These are phyloP conservation scores for Chaetoscypha palmicola DNA, from an alignment of 2,329 filamentous ascomycete genomes.

Conservation along the genomic window DNA sequence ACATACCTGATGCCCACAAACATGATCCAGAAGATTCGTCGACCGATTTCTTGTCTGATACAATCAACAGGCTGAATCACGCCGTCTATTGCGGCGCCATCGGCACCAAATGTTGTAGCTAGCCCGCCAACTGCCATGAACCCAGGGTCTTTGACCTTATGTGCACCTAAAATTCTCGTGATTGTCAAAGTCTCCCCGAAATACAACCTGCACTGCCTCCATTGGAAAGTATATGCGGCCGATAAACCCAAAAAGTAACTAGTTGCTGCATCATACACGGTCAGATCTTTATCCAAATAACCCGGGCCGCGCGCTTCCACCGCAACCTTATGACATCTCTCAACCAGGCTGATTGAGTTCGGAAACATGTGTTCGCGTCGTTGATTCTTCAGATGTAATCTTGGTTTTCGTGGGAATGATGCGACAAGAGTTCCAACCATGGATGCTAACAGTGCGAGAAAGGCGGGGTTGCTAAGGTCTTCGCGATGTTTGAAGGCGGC, in stretches of 20 bases:
- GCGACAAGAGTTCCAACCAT: conserved; percentile 70
- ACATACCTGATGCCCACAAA: conserved; percentile 63
- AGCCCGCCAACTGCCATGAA: conserved; percentile 23
- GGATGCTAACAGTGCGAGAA: conserved; percentile 63
- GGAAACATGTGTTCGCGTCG: conserved; percentile 59
- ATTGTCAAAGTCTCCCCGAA: conserved; percentile 66
- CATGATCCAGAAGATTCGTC: conserved; percentile 78
- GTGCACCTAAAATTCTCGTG: conserved; percentile 59
- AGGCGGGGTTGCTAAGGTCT: conserved; percentile 58
- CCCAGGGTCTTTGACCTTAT: conserved; percentile 42
- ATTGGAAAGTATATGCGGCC: conserved; percentile 61
- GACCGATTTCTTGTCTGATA: conserved; percentile 65
- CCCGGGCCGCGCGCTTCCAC: conserved; percentile 57
- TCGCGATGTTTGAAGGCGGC: conserved; percentile 60
- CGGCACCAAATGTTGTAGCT: conserved; percentile 20
- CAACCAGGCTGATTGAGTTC: conserved; percentile 61
- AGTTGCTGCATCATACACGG: conserved; percentile 58
- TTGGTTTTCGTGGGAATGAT: conserved; percentile 66
- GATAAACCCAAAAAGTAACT: conserved; percentile 69
- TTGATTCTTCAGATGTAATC: conserved; percentile 61
- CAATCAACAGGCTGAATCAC: conserved; percentile 44
- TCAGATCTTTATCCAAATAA: conserved; percentile 48
- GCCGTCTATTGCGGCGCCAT: conserved; percentile 10
- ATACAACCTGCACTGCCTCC: conserved; percentile 61
- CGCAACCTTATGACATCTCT: conserved; percentile 64